Base-by-base conservation (phyloP, 768 basidiomycete genomes). In the Coprinellus micaceus region DNA sequence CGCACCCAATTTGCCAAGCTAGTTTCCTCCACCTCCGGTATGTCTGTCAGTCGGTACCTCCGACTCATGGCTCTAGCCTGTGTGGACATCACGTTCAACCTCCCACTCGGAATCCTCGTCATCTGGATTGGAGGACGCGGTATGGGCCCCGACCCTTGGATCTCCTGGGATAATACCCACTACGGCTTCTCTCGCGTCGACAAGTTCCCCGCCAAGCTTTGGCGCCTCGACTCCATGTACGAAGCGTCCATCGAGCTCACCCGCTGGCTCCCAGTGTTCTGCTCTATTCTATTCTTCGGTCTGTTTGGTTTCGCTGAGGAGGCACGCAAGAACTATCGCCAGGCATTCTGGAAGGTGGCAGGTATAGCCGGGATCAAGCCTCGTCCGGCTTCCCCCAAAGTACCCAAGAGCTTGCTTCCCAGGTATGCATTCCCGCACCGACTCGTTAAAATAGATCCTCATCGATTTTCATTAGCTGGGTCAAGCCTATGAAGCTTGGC, bases 221-320 rank as follows among this genome's bases (percentile, higher is more conserved):
- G 83, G 83, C 71, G 70, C 40, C 12, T 53, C 19, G 58, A 69
- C 40, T 17, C 40, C 5, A 43, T 7, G 13, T 9, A 9, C 5
- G 7, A 7, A 5, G 29, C 54, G n/a, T 30, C 49, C 17, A 25
- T 50, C 21, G 30, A 41, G 24, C 39, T 58, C 29, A 44, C 54
- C 19, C 36, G 39, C 10, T 61, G 60, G 60, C 26, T 51, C 2
- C 50, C 46, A 9, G 33, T 49, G 25, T 57, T 64, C 17, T 72
- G 70, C 9, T 66, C 77, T 4, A 49, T 80, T 39, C 30, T 82
- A 5, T 85, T 84, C 70, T 81, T 86, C 64, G 66, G 67, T 2
- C 76, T 85, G 67, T 87, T 86, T 60, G 78, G 74, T 2, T 78
- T 80, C 37, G 77, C 76, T 1, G 71, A 70, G 49, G 85, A 84